Evolutionary conservation across 2,329 filamentous ascomycete genomes (phyloP), one percentile per base, ranked within the genome.

Genomic region (Neopestalotiopsis clavispora): DNA sequence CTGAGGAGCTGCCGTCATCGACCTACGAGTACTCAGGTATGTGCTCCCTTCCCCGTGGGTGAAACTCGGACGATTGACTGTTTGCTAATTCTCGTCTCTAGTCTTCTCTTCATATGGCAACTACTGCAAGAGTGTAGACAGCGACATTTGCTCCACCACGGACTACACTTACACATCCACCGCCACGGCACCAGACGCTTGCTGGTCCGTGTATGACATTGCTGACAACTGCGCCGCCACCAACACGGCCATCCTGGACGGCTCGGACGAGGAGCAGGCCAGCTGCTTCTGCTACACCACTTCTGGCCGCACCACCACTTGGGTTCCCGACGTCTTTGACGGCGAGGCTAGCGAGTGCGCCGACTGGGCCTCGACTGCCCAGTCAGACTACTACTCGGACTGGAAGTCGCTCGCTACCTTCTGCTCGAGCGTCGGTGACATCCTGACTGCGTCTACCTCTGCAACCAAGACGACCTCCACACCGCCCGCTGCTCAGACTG

Each of bases 221-320:
- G 52, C 61, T 7, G 42, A 23, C 7, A 32, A 45, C 10, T 70
- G 69, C 61, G 45, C 42, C 13, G 10, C 62, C n/a, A 61, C 60
- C 20, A 66, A 66, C 20, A 20, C 20, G 5, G 63, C 57, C 52
- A 66, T 69, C 42, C 45, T 42, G 3, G 32, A 20, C 3, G 65
- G 59, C 9, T 61, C 68, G 7, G 30, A 42, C 17, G 62, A 67
- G 65, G 65, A 68, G 12, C 68, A 68, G 38, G 69, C 68, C 49
- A 34, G 59, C 34, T 71, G 69, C 66, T 69, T 66, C 45, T 71
- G 69, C 34, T 70, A 67, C 65, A 62, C 42, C 17, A 59, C 67
- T 17, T 42, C 49, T 28, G 30, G 56, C 4, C 62, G 40, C 17
- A 66, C 61, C 14, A 62, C 59, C 32, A 42, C 66, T n/a, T 70